Conservation (phyloP, 2,329 filamentous ascomycete genomes). For the Calycina marina region DNA sequence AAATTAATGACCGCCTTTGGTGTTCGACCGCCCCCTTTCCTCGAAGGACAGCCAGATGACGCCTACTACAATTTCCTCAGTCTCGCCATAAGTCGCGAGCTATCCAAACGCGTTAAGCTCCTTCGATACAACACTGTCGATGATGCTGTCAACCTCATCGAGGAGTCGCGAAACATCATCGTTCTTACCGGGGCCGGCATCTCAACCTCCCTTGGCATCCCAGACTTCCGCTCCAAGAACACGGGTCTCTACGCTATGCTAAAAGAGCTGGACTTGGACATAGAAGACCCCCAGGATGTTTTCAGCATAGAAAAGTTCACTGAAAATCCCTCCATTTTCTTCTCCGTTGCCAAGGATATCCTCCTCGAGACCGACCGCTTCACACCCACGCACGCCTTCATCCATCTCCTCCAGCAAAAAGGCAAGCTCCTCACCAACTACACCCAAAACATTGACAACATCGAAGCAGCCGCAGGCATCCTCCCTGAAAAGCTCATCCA, state of each 20-base stretch:
- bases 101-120: constrained; percentile 70
- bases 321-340: constrained; percentile 80
- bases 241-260: constrained; percentile 84
- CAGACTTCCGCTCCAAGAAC: constrained; percentile 89
- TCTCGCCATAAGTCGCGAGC: constrained; percentile 64
- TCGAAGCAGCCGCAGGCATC: constrained; percentile 79
- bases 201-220: constrained; percentile 90
- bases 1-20: constrained; percentile 80
- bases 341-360: constrained; percentile 80
- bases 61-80: constrained; percentile 62
- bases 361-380: constrained; percentile 66
- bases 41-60: constrained; percentile 56
- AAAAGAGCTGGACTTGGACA: constrained; percentile 52
- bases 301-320: constrained; percentile 84
- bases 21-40: constrained; percentile 56
- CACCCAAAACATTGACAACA: constrained; percentile 97
- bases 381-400: constrained; percentile 90
- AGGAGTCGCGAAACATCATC: constrained; percentile 67
- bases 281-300: constrained; percentile 92
- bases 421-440: constrained; percentile 91
- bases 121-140: constrained; percentile 70
- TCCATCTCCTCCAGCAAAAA: constrained; percentile 74
- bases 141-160: constrained; percentile 68
- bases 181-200: constrained; percentile 93
- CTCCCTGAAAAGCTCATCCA: constrained; percentile 71